Base-by-base conservation (phyloP, 192 early-diverging fungal species). In the Coemansia sp. region DNA sequence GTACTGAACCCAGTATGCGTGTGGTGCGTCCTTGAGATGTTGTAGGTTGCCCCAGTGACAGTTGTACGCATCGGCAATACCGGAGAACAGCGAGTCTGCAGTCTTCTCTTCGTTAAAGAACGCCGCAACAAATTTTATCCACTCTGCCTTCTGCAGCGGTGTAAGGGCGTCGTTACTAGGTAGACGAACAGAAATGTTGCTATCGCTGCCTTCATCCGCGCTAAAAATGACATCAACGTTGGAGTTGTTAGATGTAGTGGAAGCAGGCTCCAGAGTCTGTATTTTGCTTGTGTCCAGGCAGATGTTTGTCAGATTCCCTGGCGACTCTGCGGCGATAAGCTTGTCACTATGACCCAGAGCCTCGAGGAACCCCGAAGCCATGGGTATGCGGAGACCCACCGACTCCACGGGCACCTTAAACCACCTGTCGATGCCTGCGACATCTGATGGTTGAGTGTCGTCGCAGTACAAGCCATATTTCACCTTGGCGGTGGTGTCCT, bases 1-100 rank as follows among this genome's bases (percentile, higher is more conserved):
- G 63, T 87, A 91, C 17, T 64, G 53, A 24, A 85, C 71, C 88
- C 88, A 91, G 39, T 80, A 80, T 6, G 87, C 88, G 56, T 91
- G 84, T 6, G 87, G 70, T 14, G 53, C 58, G 6, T 29, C 14
- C 31, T 64, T 66, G 6, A 78, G 57, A 27, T 79, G 62, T 57
- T 69, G 64, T 68, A 80, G 51, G 29, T 84, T 84, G 51, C 50
- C 24, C 51, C 54, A 27, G 61, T 80, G 83, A 68, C 83, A 84
- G 23, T 66, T 56, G 67, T 84, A 84, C 21, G 74, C 75, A 21
- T 30, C 58, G 8, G 61, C 42, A 19, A 84, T 76, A 24, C 67
- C 46, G n/a, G 63, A 50, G 25, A 71, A 84, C 29, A 80, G 56
- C 46, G 54, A 32, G 6, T 27, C 56, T 21, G 84, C 79, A 11